phyloP scores from a whole-genome alignment of 1,284 basidiomycete species.

The Apiotrichum porosum region DNA sequence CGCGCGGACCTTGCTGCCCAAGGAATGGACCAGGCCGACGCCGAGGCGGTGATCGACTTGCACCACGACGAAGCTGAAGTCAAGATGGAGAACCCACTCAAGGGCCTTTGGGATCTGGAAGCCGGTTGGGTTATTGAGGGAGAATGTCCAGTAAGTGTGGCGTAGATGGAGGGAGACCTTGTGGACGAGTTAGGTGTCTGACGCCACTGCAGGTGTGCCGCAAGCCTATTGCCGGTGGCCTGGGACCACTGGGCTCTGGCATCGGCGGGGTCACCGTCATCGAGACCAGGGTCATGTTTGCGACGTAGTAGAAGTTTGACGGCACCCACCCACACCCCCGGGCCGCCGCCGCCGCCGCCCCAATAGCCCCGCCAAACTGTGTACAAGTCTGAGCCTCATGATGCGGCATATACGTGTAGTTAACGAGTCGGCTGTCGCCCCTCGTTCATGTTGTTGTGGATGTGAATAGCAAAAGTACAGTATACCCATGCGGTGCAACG shows the following conservation, averaged over 20 bases:
- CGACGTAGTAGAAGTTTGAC: too few species aligned
- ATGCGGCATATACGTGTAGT: too few species aligned
- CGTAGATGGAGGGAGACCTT: too few species aligned
- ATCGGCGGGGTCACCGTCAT: slow-evolving; percentile 29
- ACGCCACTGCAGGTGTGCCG: slow-evolving; percentile 27
- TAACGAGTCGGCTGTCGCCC: too few species aligned
- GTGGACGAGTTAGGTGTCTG: neutral
- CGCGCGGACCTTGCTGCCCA: neutral
- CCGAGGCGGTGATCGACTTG: slow-evolving; percentile 12
- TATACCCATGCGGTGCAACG: too few species aligned
- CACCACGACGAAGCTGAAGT: slow-evolving; percentile 10
- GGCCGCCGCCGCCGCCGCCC: too few species aligned
- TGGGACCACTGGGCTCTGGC: slow-evolving; percentile 21
- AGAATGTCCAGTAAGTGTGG: slow-evolving; percentile 42
- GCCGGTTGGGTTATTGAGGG: slow-evolving; percentile 37
- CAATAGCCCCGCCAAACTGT: too few species aligned
- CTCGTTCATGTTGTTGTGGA: too few species aligned
- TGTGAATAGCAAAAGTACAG: too few species aligned
- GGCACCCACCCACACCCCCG: too few species aligned
- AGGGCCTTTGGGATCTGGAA: slow-evolving; percentile 35
- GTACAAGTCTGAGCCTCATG: too few species aligned
- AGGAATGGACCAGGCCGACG: slow-evolving; percentile 9
- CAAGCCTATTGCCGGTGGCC: slow-evolving; percentile 30
- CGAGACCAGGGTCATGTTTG: slow-evolving; percentile 9
- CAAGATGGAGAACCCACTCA: slow-evolving; percentile 25